A percentile compares a stretch with the other conserved stretches of the same genome.
phyloP scores from a whole-genome alignment of 2,329 filamentous ascomycete genomes.

The Aspergillus felis region DNA sequence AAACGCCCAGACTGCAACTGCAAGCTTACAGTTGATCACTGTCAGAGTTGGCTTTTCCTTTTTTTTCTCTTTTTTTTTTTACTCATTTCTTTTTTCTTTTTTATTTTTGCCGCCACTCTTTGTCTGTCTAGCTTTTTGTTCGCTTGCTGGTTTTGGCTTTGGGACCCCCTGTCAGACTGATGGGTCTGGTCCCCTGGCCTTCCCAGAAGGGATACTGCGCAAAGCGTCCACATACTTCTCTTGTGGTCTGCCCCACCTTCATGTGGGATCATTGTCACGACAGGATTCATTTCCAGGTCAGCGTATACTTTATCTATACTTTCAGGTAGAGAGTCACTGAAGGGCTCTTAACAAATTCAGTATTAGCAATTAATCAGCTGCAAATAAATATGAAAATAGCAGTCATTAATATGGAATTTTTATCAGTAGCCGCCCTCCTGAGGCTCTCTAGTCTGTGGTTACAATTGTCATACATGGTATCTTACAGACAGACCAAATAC shows the following conservation, averaged over 20 bases:
- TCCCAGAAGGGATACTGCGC: slow-evolving; percentile 17
- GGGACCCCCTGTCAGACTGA: slow-evolving; percentile 6
- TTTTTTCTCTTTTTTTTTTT: no score
- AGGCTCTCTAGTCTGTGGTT: background rate
- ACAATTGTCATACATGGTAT: background rate
- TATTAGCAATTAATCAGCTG: no score
- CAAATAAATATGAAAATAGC: no score
- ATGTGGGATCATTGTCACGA: background rate
- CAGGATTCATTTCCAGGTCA: background rate
- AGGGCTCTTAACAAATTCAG: no score
- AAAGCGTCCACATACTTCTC: background rate
- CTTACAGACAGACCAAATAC: background rate
- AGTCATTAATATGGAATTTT: background rate
- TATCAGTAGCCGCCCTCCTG: background rate
- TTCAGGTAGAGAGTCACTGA: background rate
- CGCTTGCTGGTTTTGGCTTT: slow-evolving; percentile 7
- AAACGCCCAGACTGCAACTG: slow-evolving; percentile 11
- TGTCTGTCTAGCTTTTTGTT: background rate
- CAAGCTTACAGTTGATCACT: background rate
- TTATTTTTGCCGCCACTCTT: no score
- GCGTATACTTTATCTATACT: background rate
- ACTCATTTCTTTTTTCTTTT: no score
- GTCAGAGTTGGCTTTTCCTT: no score
- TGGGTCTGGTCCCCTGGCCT: slow-evolving; percentile 8
- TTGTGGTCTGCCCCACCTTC: background rate